phyloP scores from a whole-genome alignment of 148 eudicot species.

The Arctostaphylos glauca region DNA sequence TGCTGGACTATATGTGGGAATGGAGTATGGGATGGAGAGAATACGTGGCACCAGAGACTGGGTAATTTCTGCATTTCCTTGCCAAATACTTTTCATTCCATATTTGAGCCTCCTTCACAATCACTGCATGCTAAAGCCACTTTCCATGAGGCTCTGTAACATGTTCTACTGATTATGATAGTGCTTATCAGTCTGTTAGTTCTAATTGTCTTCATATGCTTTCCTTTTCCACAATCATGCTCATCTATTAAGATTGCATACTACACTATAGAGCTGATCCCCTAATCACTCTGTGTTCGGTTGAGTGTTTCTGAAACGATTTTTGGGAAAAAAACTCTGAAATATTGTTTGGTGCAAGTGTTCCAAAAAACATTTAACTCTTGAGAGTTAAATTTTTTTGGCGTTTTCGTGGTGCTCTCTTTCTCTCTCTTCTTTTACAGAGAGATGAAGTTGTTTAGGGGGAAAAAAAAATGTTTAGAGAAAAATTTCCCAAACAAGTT shows the following conservation, averaged over 20 bases:
- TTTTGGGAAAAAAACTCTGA: too few relatives aligned
- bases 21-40: constrained; percentile 77
- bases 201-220: not conserved
- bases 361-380: too few relatives aligned
- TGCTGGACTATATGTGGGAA: constrained; percentile 82
- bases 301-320: too few relatives aligned
- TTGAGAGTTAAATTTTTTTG: too few relatives aligned
- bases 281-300: too few relatives aligned
- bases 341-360: too few relatives aligned
- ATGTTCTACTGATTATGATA: not conserved
- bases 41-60: constrained; percentile 74
- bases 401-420: too few relatives aligned
- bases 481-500: too few relatives aligned
- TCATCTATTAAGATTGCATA: not conserved
- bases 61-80: constrained; percentile 40
- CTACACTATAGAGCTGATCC: too few relatives aligned
- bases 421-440: too few relatives aligned
- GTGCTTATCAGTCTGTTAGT: not conserved
- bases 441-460: too few relatives aligned
- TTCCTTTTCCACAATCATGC: not conserved
- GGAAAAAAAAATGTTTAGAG: too few relatives aligned
- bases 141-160: not conserved
- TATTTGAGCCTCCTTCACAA: not conserved
- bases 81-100: not conserved
- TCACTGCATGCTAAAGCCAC: not conserved